Percentiles rank a stretch among this genome's conserved stretches.
These are phyloP conservation scores for Neonectria ditissima DNA, from an alignment of 2,329 filamentous ascomycete species.

Conservation along the genomic window DNA sequence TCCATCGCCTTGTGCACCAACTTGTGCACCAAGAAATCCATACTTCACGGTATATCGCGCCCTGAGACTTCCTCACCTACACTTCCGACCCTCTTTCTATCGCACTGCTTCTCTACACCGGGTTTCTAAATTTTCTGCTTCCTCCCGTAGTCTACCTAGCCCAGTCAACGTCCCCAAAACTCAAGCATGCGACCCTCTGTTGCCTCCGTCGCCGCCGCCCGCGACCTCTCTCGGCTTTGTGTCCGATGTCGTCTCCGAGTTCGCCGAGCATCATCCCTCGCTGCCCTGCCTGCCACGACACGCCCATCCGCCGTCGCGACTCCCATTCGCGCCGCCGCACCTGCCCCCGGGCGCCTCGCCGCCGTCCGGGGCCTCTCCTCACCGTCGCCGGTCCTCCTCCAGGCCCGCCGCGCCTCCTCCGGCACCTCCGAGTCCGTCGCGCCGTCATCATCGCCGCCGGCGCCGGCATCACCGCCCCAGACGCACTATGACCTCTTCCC, in stretches of 20 bases:
- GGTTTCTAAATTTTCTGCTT: not conserved
- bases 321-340: conserved; percentile 14
- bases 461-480: conserved; percentile 35
- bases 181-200: conserved; percentile 44
- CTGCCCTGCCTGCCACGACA: conserved; percentile 21
- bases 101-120: not conserved
- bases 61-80: conserved; percentile 6
- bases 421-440: conserved; percentile 20
- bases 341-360: conserved; percentile 11
- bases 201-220: conserved; percentile 40
- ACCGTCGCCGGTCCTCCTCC: conserved; percentile 15
- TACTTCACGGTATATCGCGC: conserved; percentile 15
- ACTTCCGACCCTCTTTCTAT: not conserved
- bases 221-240: conserved; percentile 50
- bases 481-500: conserved; percentile 94
- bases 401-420: conserved; percentile 31
- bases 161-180: not conserved
- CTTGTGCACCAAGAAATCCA: conserved; percentile 11
- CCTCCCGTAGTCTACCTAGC: not conserved
- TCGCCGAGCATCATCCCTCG: conserved; percentile 41
- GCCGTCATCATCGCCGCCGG: conserved; percentile 14
- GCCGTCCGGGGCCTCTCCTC: conserved; percentile 10
- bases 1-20: conserved; percentile 5
- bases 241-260: conserved; percentile 49
- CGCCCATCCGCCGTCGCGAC: conserved; percentile 28